Conservation (phyloP, 805 yeast genomes). For the Metschnikowia koreensis region DNA sequence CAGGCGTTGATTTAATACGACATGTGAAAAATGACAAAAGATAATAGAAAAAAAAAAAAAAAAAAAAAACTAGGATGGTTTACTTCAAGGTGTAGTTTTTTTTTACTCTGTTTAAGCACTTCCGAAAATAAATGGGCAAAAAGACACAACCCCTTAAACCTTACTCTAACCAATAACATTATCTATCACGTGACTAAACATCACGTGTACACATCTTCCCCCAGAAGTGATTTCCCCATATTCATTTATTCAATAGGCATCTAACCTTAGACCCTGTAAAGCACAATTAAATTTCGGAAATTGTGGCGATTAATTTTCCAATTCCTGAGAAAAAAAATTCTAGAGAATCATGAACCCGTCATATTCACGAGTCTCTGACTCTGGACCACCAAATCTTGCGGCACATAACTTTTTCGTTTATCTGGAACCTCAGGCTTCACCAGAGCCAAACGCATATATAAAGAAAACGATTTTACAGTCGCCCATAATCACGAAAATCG, state of each 20-base stretch:
- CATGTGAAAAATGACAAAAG: no score
- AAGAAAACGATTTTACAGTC: constrained; percentile 42
- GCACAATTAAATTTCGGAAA: neutral
- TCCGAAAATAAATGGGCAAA: no score
- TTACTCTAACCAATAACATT: neutral
- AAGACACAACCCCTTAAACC: no score
- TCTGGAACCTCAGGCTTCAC: no score
- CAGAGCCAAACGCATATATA: constrained; percentile 17
- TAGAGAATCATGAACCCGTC: neutral
- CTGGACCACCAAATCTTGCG: neutral
- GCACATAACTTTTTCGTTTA: no score
- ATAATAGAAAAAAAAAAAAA: no score
- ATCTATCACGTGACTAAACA: neutral
- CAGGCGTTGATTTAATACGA: neutral
- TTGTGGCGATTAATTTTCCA: neutral
- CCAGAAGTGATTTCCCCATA: neutral
- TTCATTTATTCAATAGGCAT: no score
- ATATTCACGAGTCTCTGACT: neutral
- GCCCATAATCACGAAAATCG: constrained; percentile 36
- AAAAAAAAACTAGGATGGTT: no score
- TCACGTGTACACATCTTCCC: neutral
- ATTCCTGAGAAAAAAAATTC: no score
- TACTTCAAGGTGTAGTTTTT: no score
- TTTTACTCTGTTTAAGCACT: no score
- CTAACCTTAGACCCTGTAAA: neutral